Base-by-base conservation (phyloP, 495 filamentous ascomycete species). In the Terfezia claveryi region DNA sequence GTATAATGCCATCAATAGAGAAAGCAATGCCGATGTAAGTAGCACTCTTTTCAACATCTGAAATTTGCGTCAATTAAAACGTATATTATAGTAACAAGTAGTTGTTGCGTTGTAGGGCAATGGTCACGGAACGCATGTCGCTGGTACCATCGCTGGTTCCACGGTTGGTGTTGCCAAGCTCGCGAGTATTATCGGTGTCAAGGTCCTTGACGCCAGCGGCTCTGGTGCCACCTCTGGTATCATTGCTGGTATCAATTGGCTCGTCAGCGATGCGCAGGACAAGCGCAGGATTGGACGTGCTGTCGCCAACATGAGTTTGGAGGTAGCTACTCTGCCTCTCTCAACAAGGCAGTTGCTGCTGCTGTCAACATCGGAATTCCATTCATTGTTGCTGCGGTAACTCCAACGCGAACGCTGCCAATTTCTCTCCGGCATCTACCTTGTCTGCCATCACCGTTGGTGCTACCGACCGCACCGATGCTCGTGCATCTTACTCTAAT, bases 311-410 rank as follows among this genome's bases (percentile, higher is more conserved):
- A 65, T 79, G 68, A 74, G 71, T 17, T 62, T 78, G 51, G 74
- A 55, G 74, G 77, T 23, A 10, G n/a, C 1, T 53, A 23, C 32
- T 57, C 57, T 16, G 37, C 46, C 44, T 46, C 57, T 23, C 14
- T 59, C 2, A 59, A 56, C 64, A 80, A 80, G 71, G 58, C 67
- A 14, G 79, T 77, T 56, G 68, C 76, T 46, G 65, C 64, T 23
- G 70, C 57, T 51, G 68, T 78, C 36, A 70, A 71, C 51, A 68
- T 71, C 49, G 78, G 78, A 55, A 69, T 81, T 41, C 73, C 79
- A 53, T 74, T 76, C 55, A 69, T 75, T 60, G 79, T 82, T 27
- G 79, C 79, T 4, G 79, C 79, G 79, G 78, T 38, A 82, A 82
- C 68, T 77, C 80, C 55, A 69, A 72, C 49, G 56, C 61, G 53